Evolutionary conservation across 23 red algal species (phyloP).

Genomic region (Gracilaria gracilis): DNA sequence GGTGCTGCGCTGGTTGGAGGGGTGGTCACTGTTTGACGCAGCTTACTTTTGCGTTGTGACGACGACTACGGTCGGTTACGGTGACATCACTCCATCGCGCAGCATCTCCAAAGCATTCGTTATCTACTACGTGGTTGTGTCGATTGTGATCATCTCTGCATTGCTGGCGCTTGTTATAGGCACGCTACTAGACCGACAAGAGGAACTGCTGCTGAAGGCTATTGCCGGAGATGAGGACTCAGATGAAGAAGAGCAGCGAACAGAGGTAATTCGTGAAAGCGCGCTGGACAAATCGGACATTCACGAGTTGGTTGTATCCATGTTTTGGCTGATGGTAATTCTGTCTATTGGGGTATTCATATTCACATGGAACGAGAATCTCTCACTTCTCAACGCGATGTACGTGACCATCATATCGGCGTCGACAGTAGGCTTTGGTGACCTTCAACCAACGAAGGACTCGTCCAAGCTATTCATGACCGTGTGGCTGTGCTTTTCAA

Average conservation of each 20-base stretch:
- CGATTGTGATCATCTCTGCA: constrained; percentile 62
- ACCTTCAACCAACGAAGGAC: constrained; percentile 55
- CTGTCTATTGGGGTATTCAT: constrained; percentile 39
- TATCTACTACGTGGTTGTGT: constrained; percentile 62
- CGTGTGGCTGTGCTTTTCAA: constrained; percentile 80
- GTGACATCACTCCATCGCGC: constrained; percentile 75
- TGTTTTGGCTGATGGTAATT: constrained; percentile 13
- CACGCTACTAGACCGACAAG: constrained; percentile 62
- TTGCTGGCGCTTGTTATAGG: constrained; percentile 47
- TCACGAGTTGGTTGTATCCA: not conserved
- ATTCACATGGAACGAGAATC: constrained; percentile 40
- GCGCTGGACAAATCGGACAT: constrained; percentile 45
- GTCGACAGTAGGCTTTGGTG: constrained; percentile 79
- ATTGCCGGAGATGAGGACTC: constrained; percentile 35
- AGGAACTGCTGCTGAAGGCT: constrained; percentile 55
- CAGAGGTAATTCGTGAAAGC: not conserved
- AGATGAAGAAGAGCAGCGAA: constrained; percentile 26
- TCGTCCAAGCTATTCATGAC: constrained; percentile 54
- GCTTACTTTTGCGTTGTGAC: constrained; percentile 72
- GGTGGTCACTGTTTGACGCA: constrained; percentile 62
- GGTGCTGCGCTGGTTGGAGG: constrained; percentile 36
- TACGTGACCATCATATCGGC: constrained; percentile 73
- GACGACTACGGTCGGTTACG: constrained; percentile 81
- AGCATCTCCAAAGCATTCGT: constrained; percentile 64
- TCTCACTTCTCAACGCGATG: constrained; percentile 59